phyloP scores from a whole-genome alignment of 2,329 filamentous ascomycete species.

The Diaporthe vexans region DNA sequence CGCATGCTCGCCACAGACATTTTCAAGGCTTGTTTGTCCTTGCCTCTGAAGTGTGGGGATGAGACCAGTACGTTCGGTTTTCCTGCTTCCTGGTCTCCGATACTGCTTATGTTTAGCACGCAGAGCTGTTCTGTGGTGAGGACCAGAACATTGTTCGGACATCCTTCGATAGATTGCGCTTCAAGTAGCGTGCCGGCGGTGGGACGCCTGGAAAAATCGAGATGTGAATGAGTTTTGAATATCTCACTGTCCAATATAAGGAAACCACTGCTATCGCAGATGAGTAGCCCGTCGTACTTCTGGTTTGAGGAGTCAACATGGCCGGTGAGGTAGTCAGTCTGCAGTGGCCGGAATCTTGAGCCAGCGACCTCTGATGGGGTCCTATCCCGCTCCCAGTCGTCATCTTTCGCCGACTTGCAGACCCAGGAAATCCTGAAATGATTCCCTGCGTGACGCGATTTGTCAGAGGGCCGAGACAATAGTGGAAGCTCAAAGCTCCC shows the following conservation, averaged over 20 bases:
- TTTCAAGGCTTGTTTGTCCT: conserved; percentile 55
- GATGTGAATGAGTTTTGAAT: conserved; percentile 31
- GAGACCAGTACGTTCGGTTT: conserved; percentile 54
- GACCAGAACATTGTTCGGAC: conserved; percentile 67
- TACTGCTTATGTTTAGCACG: conserved; percentile 58
- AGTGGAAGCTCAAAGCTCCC: conserved; percentile 14
- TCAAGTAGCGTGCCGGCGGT: conserved; percentile 66
- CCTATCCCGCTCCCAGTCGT: conserved; percentile 45
- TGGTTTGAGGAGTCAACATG: background rate
- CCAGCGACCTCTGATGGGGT: conserved; percentile 33
- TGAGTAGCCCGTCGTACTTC: conserved; percentile 36
- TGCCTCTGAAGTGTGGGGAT: conserved; percentile 59
- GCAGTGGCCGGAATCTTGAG: background rate
- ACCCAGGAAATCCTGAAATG: conserved; percentile 60
- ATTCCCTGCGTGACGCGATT: conserved; percentile 49
- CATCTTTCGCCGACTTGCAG: conserved; percentile 20
- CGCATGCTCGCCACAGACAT: conserved; percentile 50
- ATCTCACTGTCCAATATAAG: conserved; percentile 36
- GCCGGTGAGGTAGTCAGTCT: conserved; percentile 22
- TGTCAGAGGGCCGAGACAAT: conserved; percentile 49
- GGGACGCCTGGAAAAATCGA: conserved; percentile 47
- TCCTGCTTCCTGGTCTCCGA: conserved; percentile 28
- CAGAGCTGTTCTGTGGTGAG: conserved; percentile 68
- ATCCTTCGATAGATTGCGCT: conserved; percentile 61
- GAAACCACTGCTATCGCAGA: conserved; percentile 36